Base-by-base conservation (phyloP, 768 basidiomycete species). In the Suillus americanus region DNA sequence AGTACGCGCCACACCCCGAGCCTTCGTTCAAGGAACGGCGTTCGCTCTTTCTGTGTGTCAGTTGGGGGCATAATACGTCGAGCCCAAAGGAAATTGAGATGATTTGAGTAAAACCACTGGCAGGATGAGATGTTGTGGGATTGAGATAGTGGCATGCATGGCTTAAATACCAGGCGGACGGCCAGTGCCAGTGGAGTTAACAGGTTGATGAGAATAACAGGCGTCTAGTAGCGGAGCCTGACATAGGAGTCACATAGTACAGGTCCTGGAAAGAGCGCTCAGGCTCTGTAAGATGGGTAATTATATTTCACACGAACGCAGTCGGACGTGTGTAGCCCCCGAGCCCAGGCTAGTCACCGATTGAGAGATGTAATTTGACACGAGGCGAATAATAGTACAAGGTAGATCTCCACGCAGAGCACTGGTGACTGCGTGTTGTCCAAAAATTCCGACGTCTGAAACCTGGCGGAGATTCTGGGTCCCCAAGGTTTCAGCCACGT, bases 1-100 rank as follows among this genome's bases (percentile, higher is more conserved):
- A 71, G 61, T 40, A 75, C 30, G 20, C 72, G 73, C 73, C 73
- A 74, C 37, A 74, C 61, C 13, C 73, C 73, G 33, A 74, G 63
- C 6, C 10, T 53, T 37, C 66, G 54, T 45, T 74, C 73, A 5
- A 43, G 35, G 40, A 51, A 61, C 12, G 56, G 43, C 14, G n/a
- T 6, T 30, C 56, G 45, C 28, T 46, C 12, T 41, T 64, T 64
- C 55, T 63, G 33, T 9, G 60, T 30, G 57, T 20, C 57, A 10
- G 25, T 41, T 59, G 18, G 57, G 28, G 38, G 38, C 25, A 13
- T 18, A 20, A 20, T 4, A 28, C 25, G 38, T 6, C 57, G 57
- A 28, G 14, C 7, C 57, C 38, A 59, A 59, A 4, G 40, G 18
- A 59, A 38, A 41, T 25, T 3, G 25, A 28, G 25, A n/a, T n/a